phyloP scores from a whole-genome alignment of 352 stramenopile genomes.

The Phytophthora hybrid region DNA sequence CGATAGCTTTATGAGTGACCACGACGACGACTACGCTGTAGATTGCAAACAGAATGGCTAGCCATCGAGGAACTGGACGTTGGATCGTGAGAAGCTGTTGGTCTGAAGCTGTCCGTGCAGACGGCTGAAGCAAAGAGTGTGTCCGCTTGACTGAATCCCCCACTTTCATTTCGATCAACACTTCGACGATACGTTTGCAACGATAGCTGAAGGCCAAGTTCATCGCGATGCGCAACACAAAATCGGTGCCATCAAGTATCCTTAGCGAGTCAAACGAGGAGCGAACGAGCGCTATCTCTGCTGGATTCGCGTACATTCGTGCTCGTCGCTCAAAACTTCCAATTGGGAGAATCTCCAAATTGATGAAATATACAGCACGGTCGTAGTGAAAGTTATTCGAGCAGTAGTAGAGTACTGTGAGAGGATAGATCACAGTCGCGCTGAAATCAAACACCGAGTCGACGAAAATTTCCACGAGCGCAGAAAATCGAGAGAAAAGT shows the following conservation, averaged over 20 bases:
- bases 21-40: constrained; percentile 23
- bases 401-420: constrained; percentile 36
- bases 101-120: neutral
- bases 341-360: constrained; percentile 31
- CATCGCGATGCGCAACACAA: constrained; percentile 44
- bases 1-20: constrained; percentile 16
- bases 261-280: constrained; percentile 43
- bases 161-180: constrained; percentile 24
- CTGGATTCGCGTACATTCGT: constrained; percentile 38
- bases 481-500: constrained; percentile 11
- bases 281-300: constrained; percentile 39
- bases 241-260: constrained; percentile 30
- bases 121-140: neutral
- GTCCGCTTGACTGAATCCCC: neutral
- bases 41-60: constrained; percentile 24
- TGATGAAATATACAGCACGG: constrained; percentile 29
- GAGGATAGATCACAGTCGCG: constrained; percentile 38
- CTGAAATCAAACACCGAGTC: constrained; percentile 49
- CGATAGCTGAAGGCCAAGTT: constrained; percentile 49
- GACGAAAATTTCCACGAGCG: constrained; percentile 40
- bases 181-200: constrained; percentile 44
- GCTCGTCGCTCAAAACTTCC: constrained; percentile 47
- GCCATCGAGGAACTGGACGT: constrained; percentile 2
- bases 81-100: neutral
- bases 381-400: constrained; percentile 44